Base-by-base conservation (phyloP, 345 rosid species). In the Eucalyptus leucophloia region DNA sequence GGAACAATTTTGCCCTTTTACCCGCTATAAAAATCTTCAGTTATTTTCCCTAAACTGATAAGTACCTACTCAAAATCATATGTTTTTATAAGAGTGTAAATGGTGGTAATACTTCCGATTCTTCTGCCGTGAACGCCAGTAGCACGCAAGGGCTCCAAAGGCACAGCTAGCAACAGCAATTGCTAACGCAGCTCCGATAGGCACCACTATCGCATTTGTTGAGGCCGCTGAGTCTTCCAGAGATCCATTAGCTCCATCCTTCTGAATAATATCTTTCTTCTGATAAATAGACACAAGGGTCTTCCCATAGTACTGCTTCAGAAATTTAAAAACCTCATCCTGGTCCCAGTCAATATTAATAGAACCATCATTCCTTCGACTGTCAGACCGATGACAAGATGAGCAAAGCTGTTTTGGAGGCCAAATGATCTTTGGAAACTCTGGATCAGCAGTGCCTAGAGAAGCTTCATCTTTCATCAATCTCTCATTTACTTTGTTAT, bases 71-170 rank as follows among this genome's bases (percentile, higher is more conserved):
- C 93, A 90, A 87, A 92, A 92, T 94, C 95, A 97, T 90, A 96
- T 96, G 93, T 94, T 95, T 95, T 96, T 98, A 94, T 94, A 93
- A 94, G 97, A 94, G 93, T 96, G 96, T 87, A 94, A 97, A 88
- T 96, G 96, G 92, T 95, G 96, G 94, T 92, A 92, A 94, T 96
- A 96, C 99, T 97, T 98, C 92, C 97, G 95, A 92, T 93, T 98
- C 95, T 98, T 98, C 96, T 97, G 99, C 90, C 91, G 98, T 15
- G 96, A 94, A 37, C 99, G 96, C 99, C 99, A 98, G 95, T 96
- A 98, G 92, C 99, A 98, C 9, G 99, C 97, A 4, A 98, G 98
- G 4, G 97, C 99, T 89, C 99, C 99, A 51, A 98, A 97, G 50
- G 97, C 99, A 91, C 99, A 96, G 95, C 99, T 98, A 67, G 99